Base-by-base conservation (phyloP, 345 rosid genomes). In the Murraya paniculata region DNA sequence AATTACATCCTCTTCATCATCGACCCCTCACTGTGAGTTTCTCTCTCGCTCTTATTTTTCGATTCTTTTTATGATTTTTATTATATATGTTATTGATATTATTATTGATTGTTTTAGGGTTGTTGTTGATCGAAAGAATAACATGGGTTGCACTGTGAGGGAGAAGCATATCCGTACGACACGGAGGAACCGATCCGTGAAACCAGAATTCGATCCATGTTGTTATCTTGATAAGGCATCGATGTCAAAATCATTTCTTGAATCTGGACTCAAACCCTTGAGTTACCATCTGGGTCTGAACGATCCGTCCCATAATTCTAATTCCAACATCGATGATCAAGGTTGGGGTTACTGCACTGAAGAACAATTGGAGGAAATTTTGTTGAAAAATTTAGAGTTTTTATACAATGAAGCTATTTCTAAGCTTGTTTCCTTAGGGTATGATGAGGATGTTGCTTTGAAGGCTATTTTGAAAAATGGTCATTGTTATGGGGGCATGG, bases 291-390 rank as follows among this genome's bases (percentile, higher is more conserved):
- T 71, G 78, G 90, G 87, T 82, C 71, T 81, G 33, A 71, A 84
- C 55, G 92, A 88, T 80, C 82, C 88, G 35, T 27, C 72, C 79
- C 86, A 77, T 39, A 79, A 74, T 80, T 65, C 87, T 27, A 82
- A 65, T 72, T 61, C 83, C 62, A 82, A 45, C 79, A 72, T 81
- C 48, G 93, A 95, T 56, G 95, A 90, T 64, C 90, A 83, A 35
- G 91, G 88, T 21, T 91, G 92, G 95, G 94, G 97, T 72, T 93
- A 90, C 81, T 93, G 95, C 33, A 93, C 97, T 2, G 99, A 91
- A 82, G 97, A 92, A 78, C 94, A 95, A 64, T 81, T 95, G 60
- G 96, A 95, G 86, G 93, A 91, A 53, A 85, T 92, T 28, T 60
- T 95, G 78, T 82, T 92, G 82, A 86, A 85, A 78, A 89, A 87